These are phyloP conservation scores for Cryptosporidium canis DNA, from an alignment of 169 alveolate genomes.

Conservation along the genomic window DNA sequence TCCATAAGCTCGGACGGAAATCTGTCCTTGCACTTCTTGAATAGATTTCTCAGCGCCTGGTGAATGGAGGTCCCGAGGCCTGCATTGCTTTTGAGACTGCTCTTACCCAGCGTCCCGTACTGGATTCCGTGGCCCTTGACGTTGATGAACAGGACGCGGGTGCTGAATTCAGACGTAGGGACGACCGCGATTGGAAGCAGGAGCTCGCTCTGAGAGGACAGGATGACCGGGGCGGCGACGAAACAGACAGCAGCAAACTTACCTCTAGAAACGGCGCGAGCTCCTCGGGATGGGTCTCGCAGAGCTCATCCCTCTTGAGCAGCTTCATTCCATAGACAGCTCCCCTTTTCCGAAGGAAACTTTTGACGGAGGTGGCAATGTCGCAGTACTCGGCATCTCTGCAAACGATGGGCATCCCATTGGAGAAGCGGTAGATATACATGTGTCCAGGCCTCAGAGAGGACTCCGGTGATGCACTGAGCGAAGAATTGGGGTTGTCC, in stretches of 20 bases:
- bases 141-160: slow-evolving; percentile 31
- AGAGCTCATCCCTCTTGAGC: not conserved
- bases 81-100: slow-evolving; percentile 30
- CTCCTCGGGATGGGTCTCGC: not conserved
- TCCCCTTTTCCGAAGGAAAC: slow-evolving; percentile 24
- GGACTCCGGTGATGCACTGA: not conserved
- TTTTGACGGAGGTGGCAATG: slow-evolving; percentile 25
- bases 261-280: slow-evolving; percentile 6
- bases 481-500: not conserved
- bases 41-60: slow-evolving; percentile 1
- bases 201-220: slow-evolving; percentile 13
- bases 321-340: slow-evolving; percentile 19
- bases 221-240: too few species aligned
- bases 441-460: slow-evolving; percentile 9
- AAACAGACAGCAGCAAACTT: not conserved
- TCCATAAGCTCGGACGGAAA: slow-evolving; percentile 33
- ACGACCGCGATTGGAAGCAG: slow-evolving; percentile 17
- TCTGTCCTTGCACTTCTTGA: not conserved
- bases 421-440: slow-evolving; percentile 29
- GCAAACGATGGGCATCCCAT: slow-evolving; percentile 62
- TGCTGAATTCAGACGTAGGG: slow-evolving; percentile 7
- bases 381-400: slow-evolving; percentile 37
- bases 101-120: slow-evolving; percentile 63
- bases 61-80: slow-evolving; percentile 32
- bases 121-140: slow-evolving; percentile 62